Percentiles rank a stretch among this genome's conserved stretches.
Conservation (phyloP, 495 filamentous ascomycete species). For the Annulohypoxylon moriforme region DNA sequence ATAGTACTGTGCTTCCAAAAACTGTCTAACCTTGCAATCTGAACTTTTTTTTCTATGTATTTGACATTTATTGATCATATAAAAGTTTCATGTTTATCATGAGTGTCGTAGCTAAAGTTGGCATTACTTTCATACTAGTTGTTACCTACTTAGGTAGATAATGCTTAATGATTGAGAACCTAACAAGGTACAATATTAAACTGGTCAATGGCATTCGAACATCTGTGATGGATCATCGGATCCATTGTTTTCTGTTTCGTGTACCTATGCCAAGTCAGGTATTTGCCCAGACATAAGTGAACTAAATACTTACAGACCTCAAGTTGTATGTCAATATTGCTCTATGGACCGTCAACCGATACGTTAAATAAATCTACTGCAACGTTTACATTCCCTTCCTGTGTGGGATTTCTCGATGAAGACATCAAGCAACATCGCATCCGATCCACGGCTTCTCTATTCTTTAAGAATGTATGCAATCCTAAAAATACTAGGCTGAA, state of each 20-base stretch:
- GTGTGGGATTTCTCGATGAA: neutral
- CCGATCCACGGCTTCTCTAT: neutral
- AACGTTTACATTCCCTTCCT: neutral
- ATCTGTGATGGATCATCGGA: neutral
- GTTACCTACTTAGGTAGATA: too few relatives aligned
- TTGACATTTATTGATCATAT: neutral
- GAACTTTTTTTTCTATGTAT: neutral
- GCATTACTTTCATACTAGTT: neutral
- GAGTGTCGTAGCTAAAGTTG: neutral
- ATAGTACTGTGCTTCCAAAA: neutral
- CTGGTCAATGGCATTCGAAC: neutral
- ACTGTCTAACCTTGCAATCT: neutral
- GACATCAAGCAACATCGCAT: neutral
- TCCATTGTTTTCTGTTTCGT: neutral
- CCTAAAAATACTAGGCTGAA: slow-evolving; percentile 5
- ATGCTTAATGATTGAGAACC: neutral
- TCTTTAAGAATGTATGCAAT: neutral
- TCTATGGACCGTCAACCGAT: neutral
- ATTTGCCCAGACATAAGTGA: neutral
- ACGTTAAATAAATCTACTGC: neutral
- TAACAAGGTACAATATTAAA: neutral
- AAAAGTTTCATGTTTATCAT: neutral
- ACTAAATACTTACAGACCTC: too few relatives aligned
- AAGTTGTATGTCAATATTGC: neutral
- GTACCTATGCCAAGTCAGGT: neutral